These are phyloP conservation scores for Fistulina hepatica DNA, from an alignment of 1,284 basidiomycete species.

Conservation along the genomic window DNA sequence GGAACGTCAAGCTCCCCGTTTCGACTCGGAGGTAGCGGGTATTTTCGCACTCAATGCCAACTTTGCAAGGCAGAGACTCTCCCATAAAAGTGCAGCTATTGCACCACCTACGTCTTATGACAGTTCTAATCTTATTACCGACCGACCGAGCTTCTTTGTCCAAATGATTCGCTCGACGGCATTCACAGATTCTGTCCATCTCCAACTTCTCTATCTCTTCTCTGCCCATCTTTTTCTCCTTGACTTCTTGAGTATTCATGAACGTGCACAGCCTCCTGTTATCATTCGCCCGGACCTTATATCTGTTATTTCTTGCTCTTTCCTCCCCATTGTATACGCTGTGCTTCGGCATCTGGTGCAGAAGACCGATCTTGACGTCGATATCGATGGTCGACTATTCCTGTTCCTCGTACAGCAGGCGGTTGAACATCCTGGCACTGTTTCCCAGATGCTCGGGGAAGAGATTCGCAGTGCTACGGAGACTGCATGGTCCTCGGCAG, in stretches of 20 bases:
- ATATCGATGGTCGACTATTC: constrained; percentile 45
- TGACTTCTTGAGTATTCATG: constrained; percentile 30
- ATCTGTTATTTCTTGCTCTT: constrained; percentile 21
- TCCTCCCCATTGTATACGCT: constrained; percentile 31
- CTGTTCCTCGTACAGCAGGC: constrained; percentile 28
- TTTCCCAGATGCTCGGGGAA: constrained; percentile 22
- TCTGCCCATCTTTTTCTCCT: constrained; percentile 32
- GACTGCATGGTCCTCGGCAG: constrained; percentile 15
- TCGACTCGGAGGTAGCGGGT: too few species aligned
- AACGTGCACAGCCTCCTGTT: constrained; percentile 30
- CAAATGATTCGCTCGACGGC: too few species aligned
- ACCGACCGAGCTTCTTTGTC: too few species aligned
- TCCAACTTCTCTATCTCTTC: constrained; percentile 22
- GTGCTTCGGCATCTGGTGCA: constrained; percentile 20
- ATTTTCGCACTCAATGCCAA: too few species aligned
- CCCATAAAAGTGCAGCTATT: too few species aligned
- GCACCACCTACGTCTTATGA: too few species aligned
- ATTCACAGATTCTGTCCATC: too few species aligned
- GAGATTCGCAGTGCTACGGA: constrained; percentile 19
- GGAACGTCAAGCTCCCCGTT: too few species aligned
- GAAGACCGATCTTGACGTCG: constrained; percentile 20
- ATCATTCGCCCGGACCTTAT: constrained; percentile 22
- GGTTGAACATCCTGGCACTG: constrained; percentile 16
- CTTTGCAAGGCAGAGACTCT: too few species aligned
- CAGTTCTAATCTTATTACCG: too few species aligned